A percentile compares a stretch with the other conserved stretches of the same genome.
phyloP scores from a whole-genome alignment of 1,284 basidiomycete species.

The Sporisorium iseilematis-ciliati region DNA sequence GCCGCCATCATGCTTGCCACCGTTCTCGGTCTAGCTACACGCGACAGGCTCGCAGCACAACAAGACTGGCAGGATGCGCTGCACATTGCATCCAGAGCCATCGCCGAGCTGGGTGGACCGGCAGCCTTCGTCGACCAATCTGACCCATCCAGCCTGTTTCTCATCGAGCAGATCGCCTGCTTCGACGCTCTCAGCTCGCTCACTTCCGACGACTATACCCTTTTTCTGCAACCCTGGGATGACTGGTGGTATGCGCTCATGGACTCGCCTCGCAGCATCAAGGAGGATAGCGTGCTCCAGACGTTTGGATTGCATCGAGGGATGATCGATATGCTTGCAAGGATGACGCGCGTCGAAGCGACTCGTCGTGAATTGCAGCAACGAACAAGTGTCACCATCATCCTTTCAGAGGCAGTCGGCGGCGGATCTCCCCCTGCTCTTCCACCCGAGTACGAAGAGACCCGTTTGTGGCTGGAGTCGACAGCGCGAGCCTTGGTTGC shows the following conservation, averaged over 20 bases:
- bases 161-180: constrained; percentile 50
- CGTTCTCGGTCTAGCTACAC: constrained; percentile 39
- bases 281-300: constrained; percentile 45
- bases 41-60: constrained; percentile 43
- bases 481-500: constrained; percentile 40
- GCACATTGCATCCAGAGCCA: constrained; percentile 38
- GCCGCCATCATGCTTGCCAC: constrained; percentile 50
- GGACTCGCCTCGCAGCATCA: constrained; percentile 44
- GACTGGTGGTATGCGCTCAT: constrained; percentile 51
- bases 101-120: constrained; percentile 45
- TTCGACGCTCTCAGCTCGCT: constrained; percentile 49
- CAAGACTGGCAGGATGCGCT: constrained; percentile 50
- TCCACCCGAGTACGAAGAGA: constrained; percentile 49
- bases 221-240: constrained; percentile 51
- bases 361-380: constrained; percentile 41
- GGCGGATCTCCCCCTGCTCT: constrained; percentile 31
- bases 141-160: constrained; percentile 42
- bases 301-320: constrained; percentile 47
- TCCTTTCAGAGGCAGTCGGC: constrained; percentile 35
- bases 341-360: constrained; percentile 46
- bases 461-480: constrained; percentile 41
- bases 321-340: constrained; percentile 48
- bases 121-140: constrained; percentile 41
- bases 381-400: constrained; percentile 38
- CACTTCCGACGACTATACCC: constrained; percentile 45